Percentiles rank a stretch among this genome's conserved stretches.
phyloP scores from a whole-genome alignment of 306 rosid species.

The Morella rubra region DNA sequence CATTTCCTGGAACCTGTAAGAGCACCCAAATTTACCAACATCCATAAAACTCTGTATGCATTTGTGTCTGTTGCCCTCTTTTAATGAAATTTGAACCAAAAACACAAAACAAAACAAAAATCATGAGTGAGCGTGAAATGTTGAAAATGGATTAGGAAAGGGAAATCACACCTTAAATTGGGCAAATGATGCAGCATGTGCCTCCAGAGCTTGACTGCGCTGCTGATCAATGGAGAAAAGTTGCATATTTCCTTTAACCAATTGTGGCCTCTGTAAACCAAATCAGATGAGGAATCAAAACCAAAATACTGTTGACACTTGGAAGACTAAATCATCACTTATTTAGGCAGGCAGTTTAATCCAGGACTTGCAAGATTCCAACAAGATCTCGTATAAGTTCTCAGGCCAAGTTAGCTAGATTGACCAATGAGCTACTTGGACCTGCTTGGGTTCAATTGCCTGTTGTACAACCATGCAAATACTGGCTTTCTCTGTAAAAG shows the following conservation, averaged over 20 bases:
- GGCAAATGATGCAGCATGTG: slow-evolving; percentile 97
- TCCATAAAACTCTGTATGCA: not conserved
- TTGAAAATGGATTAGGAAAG: slow-evolving; percentile 8
- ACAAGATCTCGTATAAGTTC: not conserved
- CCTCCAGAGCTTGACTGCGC: slow-evolving; percentile 99
- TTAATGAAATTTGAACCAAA: not conserved
- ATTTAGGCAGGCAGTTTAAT: not conserved
- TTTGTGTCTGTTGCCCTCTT: not conserved
- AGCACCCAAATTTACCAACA: slow-evolving; percentile 14
- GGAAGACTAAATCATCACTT: not conserved
- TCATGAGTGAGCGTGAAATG: not conserved
- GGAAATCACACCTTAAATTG: slow-evolving; percentile 68
- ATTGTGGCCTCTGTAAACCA: slow-evolving; percentile 74
- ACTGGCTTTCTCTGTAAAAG: not conserved
- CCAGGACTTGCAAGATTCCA: not conserved
- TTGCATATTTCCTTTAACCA: slow-evolving; percentile 99
- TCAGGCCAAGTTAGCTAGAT: not conserved
- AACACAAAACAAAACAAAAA: not conserved
- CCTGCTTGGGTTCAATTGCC: not conserved
- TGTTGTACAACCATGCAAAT: not conserved
- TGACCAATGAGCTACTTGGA: not conserved
- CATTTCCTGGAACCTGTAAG: slow-evolving; percentile 89
- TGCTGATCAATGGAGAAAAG: slow-evolving; percentile 96
- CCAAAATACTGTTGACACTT: slow-evolving; percentile 14
- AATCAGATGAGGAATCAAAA: slow-evolving; percentile 24